phyloP scores from a whole-genome alignment of 371 early-diverging fungal genomes.

The Paramicrosporidium saccamoebae region DNA sequence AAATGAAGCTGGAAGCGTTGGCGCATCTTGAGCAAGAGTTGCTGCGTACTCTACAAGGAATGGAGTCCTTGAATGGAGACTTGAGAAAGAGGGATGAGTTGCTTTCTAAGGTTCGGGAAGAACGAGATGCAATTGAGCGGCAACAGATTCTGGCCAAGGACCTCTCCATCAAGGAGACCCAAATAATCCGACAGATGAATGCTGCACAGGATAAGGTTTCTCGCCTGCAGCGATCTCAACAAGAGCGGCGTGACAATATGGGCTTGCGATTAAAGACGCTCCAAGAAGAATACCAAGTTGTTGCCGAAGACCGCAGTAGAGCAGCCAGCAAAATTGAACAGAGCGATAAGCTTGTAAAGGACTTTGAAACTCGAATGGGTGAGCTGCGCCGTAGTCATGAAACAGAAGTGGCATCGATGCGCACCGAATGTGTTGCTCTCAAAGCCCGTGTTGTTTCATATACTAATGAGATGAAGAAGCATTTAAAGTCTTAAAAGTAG shows the following conservation, averaged over 20 bases:
- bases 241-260: constrained; percentile 6
- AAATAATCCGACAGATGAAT: constrained; percentile 8
- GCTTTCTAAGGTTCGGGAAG: constrained; percentile 2
- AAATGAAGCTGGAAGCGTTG: constrained; percentile 10
- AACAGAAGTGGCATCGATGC: too few species aligned
- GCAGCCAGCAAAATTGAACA: too few species aligned
- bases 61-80: constrained; percentile 9
- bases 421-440: too few species aligned
- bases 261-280: constrained; percentile 3
- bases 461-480: too few species aligned
- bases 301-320: constrained; percentile 5
- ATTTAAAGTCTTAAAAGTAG: too few species aligned
- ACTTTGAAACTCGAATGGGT: too few species aligned
- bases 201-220: constrained; percentile 7
- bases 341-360: too few species aligned
- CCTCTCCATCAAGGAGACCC: constrained; percentile 7
- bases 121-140: constrained; percentile 7
- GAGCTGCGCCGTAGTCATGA: too few species aligned
- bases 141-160: constrained; percentile 6
- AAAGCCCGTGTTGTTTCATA: too few species aligned
- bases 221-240: constrained; percentile 7
- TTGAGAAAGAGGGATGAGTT: constrained; percentile 5
- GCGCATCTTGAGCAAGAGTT: constrained; percentile 9
- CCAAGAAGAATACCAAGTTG: constrained; percentile 5
- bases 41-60: constrained; percentile 7